These are phyloP conservation scores for Talaromyces trachyspermus DNA, from an alignment of 495 filamentous ascomycete genomes.

Conservation along the genomic window DNA sequence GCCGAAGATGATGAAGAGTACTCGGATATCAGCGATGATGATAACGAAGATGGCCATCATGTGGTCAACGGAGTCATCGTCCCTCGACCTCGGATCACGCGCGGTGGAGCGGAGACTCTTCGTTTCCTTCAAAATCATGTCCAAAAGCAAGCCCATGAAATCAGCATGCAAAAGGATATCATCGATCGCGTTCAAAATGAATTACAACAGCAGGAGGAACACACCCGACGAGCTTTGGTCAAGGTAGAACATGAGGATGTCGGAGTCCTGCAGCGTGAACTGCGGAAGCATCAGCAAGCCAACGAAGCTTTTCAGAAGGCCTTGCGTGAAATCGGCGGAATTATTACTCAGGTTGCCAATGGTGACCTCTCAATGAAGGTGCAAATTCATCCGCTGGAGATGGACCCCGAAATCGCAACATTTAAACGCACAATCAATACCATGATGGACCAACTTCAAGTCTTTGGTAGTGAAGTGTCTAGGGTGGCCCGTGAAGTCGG, in stretches of 20 bases:
- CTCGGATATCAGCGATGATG: constrained; percentile 30
- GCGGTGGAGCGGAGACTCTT: constrained; percentile 23
- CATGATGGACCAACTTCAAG: constrained; percentile 98
- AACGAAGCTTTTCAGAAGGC: constrained; percentile 99
- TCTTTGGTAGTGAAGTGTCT: constrained; percentile 96
- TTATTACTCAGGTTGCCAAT: constrained; percentile 90
- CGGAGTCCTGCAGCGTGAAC: constrained; percentile 71
- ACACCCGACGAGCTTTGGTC: constrained; percentile 47
- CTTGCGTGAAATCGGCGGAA: constrained; percentile 90
- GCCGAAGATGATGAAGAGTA: constrained; percentile 28
- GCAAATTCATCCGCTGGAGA: constrained; percentile 88
- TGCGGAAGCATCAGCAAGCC: constrained; percentile 93
- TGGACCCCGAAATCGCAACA: constrained; percentile 98
- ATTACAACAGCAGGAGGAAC: constrained; percentile 53
- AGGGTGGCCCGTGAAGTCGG: constrained; percentile 94
- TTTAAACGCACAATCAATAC: constrained; percentile 97
- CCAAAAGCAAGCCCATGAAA: constrained; percentile 69
- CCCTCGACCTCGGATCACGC: constrained; percentile 30
- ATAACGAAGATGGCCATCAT: constrained; percentile 24
- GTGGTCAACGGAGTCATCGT: constrained; percentile 36
- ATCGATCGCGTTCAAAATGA: constrained; percentile 62
- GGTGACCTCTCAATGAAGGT: constrained; percentile 98
- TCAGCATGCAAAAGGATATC: constrained; percentile 65
- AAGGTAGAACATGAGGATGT: constrained; percentile 59
- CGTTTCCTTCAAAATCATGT: constrained; percentile 62